Percentiles rank a stretch among this genome's conserved stretches.
phyloP scores from a whole-genome alignment of 1,284 basidiomycete genomes.

The Cutaneotrichosporon sp. region DNA sequence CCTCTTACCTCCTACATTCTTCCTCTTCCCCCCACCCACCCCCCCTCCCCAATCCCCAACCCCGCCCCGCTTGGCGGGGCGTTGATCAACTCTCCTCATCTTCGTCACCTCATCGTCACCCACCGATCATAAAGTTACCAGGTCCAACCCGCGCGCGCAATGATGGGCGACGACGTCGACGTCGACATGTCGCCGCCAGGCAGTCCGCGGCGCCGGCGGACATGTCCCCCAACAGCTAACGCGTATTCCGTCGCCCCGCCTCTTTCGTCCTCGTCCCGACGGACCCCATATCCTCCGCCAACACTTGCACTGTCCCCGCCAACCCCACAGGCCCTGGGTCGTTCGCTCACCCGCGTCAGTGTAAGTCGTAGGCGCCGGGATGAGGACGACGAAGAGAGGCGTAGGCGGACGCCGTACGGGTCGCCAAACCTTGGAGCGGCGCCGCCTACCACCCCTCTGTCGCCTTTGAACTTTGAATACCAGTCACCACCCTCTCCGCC shows the following conservation, averaged over 20 bases:
- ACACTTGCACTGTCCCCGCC: background rate
- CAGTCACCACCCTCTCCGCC: background rate
- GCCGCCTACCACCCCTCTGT: background rate
- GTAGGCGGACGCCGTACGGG: background rate
- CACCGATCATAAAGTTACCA: too few relatives aligned
- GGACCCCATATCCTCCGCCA: background rate
- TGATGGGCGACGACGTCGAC: slow-evolving; percentile 2
- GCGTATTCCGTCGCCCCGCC: background rate
- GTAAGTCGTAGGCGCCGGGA: background rate
- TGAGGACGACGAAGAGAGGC: background rate
- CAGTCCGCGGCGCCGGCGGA: background rate
- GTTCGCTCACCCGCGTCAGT: background rate
- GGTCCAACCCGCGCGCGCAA: background rate
- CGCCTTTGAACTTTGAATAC: background rate
- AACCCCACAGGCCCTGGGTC: background rate
- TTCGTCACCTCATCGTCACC: background rate
- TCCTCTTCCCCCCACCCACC: too few relatives aligned
- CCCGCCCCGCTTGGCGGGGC: too few relatives aligned
- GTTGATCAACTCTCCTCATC: background rate
- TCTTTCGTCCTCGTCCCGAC: background rate
- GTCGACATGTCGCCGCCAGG: slow-evolving; percentile 1
- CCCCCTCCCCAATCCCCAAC: too few relatives aligned
- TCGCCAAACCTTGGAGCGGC: background rate
- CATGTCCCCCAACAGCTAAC: background rate
- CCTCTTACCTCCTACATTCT: too few relatives aligned